Evolutionary conservation across 345 rosid genomes (phyloP), one percentile per base, ranked within the genome.

Genomic region (Euclidium syriacum): DNA sequence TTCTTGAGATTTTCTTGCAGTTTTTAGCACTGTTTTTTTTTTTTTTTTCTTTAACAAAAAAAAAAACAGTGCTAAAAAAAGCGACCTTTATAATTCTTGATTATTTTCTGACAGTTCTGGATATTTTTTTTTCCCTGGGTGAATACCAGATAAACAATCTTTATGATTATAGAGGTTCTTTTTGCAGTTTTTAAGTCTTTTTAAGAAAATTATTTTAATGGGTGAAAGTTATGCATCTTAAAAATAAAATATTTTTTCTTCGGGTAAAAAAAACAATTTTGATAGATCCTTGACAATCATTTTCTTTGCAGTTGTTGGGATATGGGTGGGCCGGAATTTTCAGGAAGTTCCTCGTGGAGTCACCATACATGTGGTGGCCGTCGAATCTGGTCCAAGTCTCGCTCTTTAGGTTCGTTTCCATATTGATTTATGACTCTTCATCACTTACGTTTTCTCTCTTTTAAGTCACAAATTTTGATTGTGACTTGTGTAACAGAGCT

Each of bases 311-410:
- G 95, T 44, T 91, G 74, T 82, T 91, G 60, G 91, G 95, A 16
- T 86, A 88, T 73, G 95, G 95, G 15, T 91, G 86, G 89, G 98
- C 85, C 40, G 88, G 98, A 16, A 10, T 88, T 2, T 86, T 91
- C 78, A 77, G 87, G 59, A 80, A 54, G 64, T 68, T 76, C 73
- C 81, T 83, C 0, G 91, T 91, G 7, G 96, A 91, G 4, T 88
- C 91, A 0, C 90, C 98, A 1, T 88, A 78, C 52, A 86, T 88
- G 95, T 88, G 96, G 91, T 91, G 98, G 98, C 98, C 98, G 2
- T 34, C 72, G 14, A 83, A 79, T 40, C 67, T 91, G 20, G 94
- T 91, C n/a, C 92, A 86, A 54, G 94, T 92, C 58, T 88, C 95
- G 44, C 78, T 92, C 22, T 92, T 88, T 72, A 81, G 84, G 95